Percentiles rank a stretch among this genome's conserved stretches.
Conservation (phyloP, 306 rosid genomes). For the Delonix regia region DNA sequence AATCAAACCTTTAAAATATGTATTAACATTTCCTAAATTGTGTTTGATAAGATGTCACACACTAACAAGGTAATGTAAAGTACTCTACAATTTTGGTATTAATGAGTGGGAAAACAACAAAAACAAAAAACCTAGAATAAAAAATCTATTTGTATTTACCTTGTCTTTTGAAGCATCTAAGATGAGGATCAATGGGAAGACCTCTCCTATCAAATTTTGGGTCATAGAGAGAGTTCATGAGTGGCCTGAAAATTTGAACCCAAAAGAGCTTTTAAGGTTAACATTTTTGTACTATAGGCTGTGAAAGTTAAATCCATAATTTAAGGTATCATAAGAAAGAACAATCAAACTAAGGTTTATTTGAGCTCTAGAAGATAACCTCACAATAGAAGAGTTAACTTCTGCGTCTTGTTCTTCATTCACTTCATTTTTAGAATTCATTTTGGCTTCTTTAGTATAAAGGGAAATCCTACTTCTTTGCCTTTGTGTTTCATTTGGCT, state of each 20-base stretch:
- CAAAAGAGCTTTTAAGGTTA: neutral
- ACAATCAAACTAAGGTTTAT: neutral
- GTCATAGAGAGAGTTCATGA: neutral
- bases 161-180: neutral
- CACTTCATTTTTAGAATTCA: neutral
- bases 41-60: no score
- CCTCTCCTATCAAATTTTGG: neutral
- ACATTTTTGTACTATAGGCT: neutral
- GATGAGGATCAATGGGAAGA: conserved; percentile 21
- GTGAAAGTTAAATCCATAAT: neutral
- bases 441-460: neutral
- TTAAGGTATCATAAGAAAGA: neutral
- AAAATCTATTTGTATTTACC: conserved; percentile 10
- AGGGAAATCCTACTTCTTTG: neutral
- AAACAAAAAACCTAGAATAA: neutral
- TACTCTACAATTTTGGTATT: no score
- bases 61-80: no score
- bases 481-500: neutral
- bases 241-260: neutral
- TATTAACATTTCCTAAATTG: no score
- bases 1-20: no score
- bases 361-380: neutral
- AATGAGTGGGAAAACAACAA: neutral
- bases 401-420: neutral
- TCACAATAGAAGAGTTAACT: neutral